Evolutionary conservation across 2,329 filamentous ascomycete genomes (phyloP), one percentile per base, ranked within the genome.

Genomic region (Volutella citrinella): DNA sequence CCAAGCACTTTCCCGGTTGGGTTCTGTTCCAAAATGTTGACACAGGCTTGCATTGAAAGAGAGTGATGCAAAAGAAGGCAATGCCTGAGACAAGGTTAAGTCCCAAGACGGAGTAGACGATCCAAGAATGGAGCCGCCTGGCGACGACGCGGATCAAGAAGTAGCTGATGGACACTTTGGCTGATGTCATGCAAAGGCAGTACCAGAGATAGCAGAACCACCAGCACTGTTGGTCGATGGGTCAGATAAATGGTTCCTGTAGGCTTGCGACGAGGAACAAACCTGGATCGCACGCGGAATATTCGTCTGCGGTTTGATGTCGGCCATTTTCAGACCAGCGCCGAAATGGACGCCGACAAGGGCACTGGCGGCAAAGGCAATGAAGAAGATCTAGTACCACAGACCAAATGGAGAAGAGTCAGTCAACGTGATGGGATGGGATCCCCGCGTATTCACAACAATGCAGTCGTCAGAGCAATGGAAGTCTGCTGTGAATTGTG

Each of bases 141-240:
- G 32, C 43, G 2, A 58, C 51, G 21, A 63, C 51, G 6, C 59
- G 57, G 5, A 60, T 46, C 1, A 63, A 44, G 36, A 64, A 62
- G 25, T 42, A 54, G 18, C 51, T 56, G 40, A 63, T 62, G 14
- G 60, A 63, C 6, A 60, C 32, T 30, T 64, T 63, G 34, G 50
- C 51, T 2, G 48, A 32, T 6, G 56, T 46, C 51, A 55, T 56
- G 12, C 49, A 29, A 13, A 49, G 36, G 8, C 32, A 29, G 23
- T 56, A 56, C 40, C 44, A 54, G 3, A 55, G 43, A 34, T 55
- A 55, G n/a, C 52, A 55, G 10, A 52, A 54, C 52, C 52, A 55
- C 52, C 52, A 55, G 12, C 38, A 49, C 52, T 52, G 6, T 9
- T 22, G 12, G n/a, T n/a, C n/a, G n/a, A n/a, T n/a, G 20, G 12